Evolutionary conservation across 768 basidiomycete genomes (phyloP).

Genomic region (Russula brevipes): DNA sequence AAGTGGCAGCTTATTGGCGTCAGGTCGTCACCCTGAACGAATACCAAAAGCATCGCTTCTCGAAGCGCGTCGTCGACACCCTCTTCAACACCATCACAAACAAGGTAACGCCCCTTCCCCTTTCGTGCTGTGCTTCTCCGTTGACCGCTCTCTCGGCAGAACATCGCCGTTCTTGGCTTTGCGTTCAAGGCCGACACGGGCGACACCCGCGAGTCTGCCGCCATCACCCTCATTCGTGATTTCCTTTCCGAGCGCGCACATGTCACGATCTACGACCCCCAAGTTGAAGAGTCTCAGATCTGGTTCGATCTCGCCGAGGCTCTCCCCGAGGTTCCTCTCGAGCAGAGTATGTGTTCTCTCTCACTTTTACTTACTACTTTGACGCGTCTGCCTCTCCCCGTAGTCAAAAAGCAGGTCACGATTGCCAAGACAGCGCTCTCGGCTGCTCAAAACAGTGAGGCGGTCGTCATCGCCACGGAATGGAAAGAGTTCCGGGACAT

Average conservation of each 20-base stretch:
- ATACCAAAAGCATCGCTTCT: constrained; percentile 95
- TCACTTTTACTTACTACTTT: constrained; percentile 3
- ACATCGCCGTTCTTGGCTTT: constrained; percentile 94
- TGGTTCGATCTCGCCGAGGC: constrained; percentile 75
- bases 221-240: constrained; percentile 90
- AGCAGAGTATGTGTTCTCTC: constrained; percentile 49
- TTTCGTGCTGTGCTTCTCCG: fast-evolving
- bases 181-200: constrained; percentile 99
- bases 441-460: constrained; percentile 85
- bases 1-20: constrained; percentile 96
- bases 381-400: neutral
- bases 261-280: constrained; percentile 88
- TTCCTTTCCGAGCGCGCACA: constrained; percentile 87
- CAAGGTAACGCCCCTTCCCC: constrained; percentile 52
- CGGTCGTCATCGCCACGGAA: constrained; percentile 93
- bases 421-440: constrained; percentile 74
- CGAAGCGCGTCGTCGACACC: constrained; percentile 92
- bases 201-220: constrained; percentile 95
- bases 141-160: constrained; percentile 37
- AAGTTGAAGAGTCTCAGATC: constrained; percentile 82
- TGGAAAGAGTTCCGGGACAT: constrained; percentile 96
- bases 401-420: constrained; percentile 86
- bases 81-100: constrained; percentile 98
- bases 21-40: constrained; percentile 98
- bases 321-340: constrained; percentile 55